phyloP scores from a whole-genome alignment of 495 filamentous ascomycete genomes.

The Astrothelium subdiscretum region DNA sequence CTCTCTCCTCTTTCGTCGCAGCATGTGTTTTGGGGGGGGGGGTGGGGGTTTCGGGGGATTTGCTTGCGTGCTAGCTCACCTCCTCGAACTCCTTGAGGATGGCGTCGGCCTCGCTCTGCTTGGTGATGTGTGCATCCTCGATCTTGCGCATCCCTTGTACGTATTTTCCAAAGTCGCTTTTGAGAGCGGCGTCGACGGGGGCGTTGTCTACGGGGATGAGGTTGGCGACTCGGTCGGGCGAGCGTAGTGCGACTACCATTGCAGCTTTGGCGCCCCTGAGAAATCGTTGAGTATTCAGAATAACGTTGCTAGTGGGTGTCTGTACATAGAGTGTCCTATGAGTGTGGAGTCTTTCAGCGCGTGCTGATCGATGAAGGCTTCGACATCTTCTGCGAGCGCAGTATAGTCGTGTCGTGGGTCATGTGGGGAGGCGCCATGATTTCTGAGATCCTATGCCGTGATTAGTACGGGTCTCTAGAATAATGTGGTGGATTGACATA shows the following conservation, averaged over 20 bases:
- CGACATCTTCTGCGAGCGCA: slow-evolving; percentile 78
- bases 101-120: slow-evolving; percentile 63
- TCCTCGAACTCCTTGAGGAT: slow-evolving; percentile 71
- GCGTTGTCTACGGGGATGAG: slow-evolving; percentile 88
- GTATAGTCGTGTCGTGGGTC: slow-evolving; percentile 65
- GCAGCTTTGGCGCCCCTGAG: slow-evolving; percentile 84
- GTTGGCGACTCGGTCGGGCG: slow-evolving; percentile 50
- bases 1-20: no score
- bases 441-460: slow-evolving; percentile 64
- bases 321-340: slow-evolving; percentile 92
- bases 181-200: slow-evolving; percentile 64
- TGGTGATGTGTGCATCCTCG: slow-evolving; percentile 52
- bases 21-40: neutral
- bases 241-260: slow-evolving; percentile 71
- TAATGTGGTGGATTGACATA: slow-evolving; percentile 31
- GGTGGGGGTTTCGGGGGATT: neutral
- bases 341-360: slow-evolving; percentile 57
- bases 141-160: slow-evolving; percentile 75
- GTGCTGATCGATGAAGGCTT: slow-evolving; percentile 66
- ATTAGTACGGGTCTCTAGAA: neutral
- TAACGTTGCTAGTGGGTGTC: neutral
- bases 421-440: slow-evolving; percentile 88
- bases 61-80: slow-evolving; percentile 29
- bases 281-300: neutral
- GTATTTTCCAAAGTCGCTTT: slow-evolving; percentile 67